phyloP scores from a whole-genome alignment of 2,329 filamentous ascomycete species.

The Coccinonectria pachysandricola region DNA sequence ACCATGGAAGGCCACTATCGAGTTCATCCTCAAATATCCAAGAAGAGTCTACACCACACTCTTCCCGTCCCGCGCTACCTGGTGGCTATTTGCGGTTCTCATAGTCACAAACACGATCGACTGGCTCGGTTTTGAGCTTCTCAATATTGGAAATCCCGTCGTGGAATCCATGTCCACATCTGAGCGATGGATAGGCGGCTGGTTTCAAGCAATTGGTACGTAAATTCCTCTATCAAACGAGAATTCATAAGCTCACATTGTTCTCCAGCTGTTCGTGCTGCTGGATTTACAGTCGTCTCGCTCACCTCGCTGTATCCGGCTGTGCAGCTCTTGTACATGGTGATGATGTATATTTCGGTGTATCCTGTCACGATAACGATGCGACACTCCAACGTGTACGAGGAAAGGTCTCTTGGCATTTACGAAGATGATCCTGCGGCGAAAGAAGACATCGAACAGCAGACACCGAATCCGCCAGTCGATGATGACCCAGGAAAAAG shows the following conservation, averaged over 20 bases:
- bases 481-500: conserved; percentile 18
- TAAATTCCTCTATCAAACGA: no score
- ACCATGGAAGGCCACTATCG: conserved; percentile 38
- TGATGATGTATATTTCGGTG: conserved; percentile 58
- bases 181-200: conserved; percentile 49
- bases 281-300: conserved; percentile 55
- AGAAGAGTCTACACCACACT: conserved; percentile 52
- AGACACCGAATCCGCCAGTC: conserved; percentile 13
- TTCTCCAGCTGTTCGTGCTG: conserved; percentile 46
- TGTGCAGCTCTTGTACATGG: conserved; percentile 48
- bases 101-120: conserved; percentile 50
- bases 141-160: conserved; percentile 51
- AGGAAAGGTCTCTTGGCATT: conserved; percentile 56
- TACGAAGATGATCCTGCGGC: conserved; percentile 29
- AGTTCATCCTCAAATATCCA: conserved; percentile 45
- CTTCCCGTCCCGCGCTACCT: conserved; percentile 53
- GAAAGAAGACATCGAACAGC: conserved; percentile 14
- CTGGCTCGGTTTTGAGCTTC: conserved; percentile 55
- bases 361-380: conserved; percentile 55
- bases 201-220: conserved; percentile 52
- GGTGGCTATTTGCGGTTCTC: conserved; percentile 55
- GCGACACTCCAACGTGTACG: conserved; percentile 62
- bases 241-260: no score
- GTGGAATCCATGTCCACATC: conserved; percentile 41
- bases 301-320: conserved; percentile 47